Percentiles rank a stretch among this genome's conserved stretches.
Conservation (phyloP, 2,329 filamentous ascomycete species). For the Cladosporium sp. region DNA sequence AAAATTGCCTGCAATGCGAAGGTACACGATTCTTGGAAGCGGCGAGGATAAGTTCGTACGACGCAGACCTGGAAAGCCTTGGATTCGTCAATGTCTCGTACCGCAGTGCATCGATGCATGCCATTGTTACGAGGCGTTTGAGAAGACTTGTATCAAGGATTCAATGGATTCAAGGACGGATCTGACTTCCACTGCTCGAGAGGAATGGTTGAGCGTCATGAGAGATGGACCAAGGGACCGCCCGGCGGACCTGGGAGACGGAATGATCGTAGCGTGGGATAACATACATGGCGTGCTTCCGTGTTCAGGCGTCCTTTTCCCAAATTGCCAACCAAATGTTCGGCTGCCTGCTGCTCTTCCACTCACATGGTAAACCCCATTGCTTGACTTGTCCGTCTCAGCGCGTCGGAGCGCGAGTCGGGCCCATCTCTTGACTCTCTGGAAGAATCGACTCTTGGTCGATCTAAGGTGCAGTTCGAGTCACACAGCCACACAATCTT, state of each 20-base stretch:
- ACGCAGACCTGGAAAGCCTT: neutral
- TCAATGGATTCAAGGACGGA: neutral
- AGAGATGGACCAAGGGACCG: too few relatives aligned
- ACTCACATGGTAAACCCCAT: neutral
- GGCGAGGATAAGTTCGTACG: neutral
- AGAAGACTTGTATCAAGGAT: neutral
- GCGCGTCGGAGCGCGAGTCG: neutral
- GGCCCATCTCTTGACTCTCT: neutral
- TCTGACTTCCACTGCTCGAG: neutral
- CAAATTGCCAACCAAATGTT: too few relatives aligned
- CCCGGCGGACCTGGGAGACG: too few relatives aligned
- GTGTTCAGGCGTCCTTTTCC: too few relatives aligned
- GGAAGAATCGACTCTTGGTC: neutral
- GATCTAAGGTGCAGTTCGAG: neutral
- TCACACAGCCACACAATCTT: neutral
- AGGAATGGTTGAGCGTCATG: neutral
- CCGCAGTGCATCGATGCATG: neutral
- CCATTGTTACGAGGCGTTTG: neutral
- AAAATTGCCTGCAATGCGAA: neutral
- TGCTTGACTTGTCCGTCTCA: fast-evolving
- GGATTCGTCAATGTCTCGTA: neutral
- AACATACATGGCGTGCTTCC: too few relatives aligned
- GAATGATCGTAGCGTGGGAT: too few relatives aligned
- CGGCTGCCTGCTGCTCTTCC: neutral
- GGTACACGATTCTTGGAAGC: neutral